Percentiles rank a stretch among this genome's conserved stretches.
Evolutionary conservation across 179 eudicot genomes (phyloP).

Genomic region (Nepenthes alata): DNA sequence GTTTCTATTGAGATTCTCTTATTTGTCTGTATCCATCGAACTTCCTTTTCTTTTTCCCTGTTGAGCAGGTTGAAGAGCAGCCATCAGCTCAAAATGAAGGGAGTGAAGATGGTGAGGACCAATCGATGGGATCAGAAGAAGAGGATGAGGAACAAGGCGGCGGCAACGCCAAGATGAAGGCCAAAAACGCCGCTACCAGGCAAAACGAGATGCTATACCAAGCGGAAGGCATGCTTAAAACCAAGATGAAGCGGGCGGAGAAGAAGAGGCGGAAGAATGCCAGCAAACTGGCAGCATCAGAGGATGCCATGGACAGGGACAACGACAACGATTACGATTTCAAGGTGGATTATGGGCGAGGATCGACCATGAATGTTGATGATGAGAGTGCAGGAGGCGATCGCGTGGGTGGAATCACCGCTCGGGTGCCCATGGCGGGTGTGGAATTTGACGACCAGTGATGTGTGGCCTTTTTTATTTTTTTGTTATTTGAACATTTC

Average conservation of each 20-base stretch:
- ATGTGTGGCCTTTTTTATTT: neutral
- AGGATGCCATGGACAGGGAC: conserved; percentile 37
- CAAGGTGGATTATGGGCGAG: conserved; percentile 51
- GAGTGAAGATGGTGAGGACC: conserved; percentile 23
- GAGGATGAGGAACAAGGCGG: conserved; percentile 15
- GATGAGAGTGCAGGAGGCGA: conserved; percentile 25
- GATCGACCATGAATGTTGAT: conserved; percentile 34
- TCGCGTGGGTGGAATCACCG: conserved; percentile 16
- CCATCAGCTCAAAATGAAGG: conserved; percentile 12
- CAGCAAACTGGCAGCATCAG: conserved; percentile 27
- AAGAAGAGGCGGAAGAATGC: conserved; percentile 63
- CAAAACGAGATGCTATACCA: conserved; percentile 72
- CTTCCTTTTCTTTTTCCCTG: neutral
- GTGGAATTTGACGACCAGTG: conserved; percentile 26
- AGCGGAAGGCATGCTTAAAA: conserved; percentile 71
- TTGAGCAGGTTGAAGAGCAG: conserved; percentile 30
- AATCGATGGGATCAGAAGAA: conserved; percentile 38
- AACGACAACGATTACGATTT: conserved; percentile 50
- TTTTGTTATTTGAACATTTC: neutral
- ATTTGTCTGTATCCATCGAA: neutral
- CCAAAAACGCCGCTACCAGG: conserved; percentile 32
- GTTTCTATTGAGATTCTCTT: neutral
- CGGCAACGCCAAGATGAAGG: conserved; percentile 15
- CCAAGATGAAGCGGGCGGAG: conserved; percentile 53
- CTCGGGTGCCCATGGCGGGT: conserved; percentile 34